Evolutionary conservation across 2,329 filamentous ascomycete species (phyloP), one percentile per base, ranked within the genome.

Genomic region (Peltaster fructicola): DNA sequence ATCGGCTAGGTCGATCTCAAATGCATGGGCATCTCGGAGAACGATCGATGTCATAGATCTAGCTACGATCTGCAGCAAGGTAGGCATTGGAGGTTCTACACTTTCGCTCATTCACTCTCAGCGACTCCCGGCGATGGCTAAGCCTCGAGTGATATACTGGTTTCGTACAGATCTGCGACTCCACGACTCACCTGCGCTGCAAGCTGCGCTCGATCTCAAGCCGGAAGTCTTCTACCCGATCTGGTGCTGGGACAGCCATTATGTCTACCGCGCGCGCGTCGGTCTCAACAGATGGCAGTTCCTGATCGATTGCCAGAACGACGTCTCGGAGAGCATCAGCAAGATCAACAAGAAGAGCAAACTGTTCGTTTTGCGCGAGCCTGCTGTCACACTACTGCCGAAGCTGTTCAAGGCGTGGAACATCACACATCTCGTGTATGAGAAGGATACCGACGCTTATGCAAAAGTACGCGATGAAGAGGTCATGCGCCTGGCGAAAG

Each of bases 201-300:
- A 71, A 44, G 73, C 74, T 2, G 77, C 77, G 1, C 51, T 84
- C 6, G 71, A 75, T 30, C 57, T 82, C 5, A 58, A 75, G 1
- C 73, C 76, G 2, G 76, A 81, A 29, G 67, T 63, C 11, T 54
- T 84, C 14, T 82, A 73, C 56, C 76, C 75, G 1, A 64, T 82
- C 22, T 84, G 77, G 61, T 79, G 72, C 2, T 84, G 75, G 73
- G 75, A 81, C 44, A 75, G 75, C 29, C 73, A 82, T 45, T 82
- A 82, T 43, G 73, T 82, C 14, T 81, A 80, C 44, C 63, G 63
- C 15, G 68, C 71, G 1, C 63, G 75, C 29, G 74, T 73, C 4
- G 73, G 73, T 0, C 54, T 68, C 6, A 84, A 84, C 40, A 58
- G 77, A 36, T 82, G 74, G 72, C 70, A 78, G 38, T 82, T 73